Evolutionary conservation across 441 rosid genomes (phyloP).

Genomic region (Codiaeum variegatum): DNA sequence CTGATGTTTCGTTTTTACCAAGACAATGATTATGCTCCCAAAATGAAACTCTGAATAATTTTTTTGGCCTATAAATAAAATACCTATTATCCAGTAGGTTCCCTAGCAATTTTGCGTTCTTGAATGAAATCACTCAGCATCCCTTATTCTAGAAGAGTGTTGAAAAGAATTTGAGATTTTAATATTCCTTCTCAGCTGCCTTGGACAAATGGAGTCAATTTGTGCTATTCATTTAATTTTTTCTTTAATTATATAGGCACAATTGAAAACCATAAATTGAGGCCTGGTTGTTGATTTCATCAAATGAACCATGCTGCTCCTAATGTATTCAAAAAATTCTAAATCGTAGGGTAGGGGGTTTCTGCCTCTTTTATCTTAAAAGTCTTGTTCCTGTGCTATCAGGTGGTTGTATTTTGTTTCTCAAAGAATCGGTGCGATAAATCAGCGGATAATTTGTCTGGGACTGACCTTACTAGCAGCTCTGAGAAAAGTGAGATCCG

Average conservation of each 20-base stretch:
- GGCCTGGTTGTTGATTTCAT: constrained; percentile 1
- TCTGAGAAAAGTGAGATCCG: constrained; percentile 89
- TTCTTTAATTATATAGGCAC: not conserved
- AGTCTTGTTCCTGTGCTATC: constrained; percentile 23
- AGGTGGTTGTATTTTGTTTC: constrained; percentile 95
- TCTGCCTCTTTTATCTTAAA: constrained; percentile 17
- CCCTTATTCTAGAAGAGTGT: not conserved
- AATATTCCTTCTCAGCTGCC: not conserved
- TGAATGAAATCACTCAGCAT: not conserved
- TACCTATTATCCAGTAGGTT: not conserved
- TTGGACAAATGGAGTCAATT: not conserved
- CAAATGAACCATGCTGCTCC: not conserved
- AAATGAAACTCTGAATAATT: not conserved
- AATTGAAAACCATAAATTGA: not conserved
- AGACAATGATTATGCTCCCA: not conserved
- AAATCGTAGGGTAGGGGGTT: constrained; percentile 6
- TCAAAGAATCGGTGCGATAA: constrained; percentile 95
- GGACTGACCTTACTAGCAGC: constrained; percentile 77
- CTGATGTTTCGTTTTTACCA: not conserved
- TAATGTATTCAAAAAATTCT: not conserved
- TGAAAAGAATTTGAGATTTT: not conserved
- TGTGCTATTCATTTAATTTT: not conserved
- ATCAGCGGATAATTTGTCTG: constrained; percentile 68
- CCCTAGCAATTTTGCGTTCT: not conserved
- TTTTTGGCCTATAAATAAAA: not conserved